Evolutionary conservation across 352 stramenopile genomes (phyloP), one percentile per base, ranked within the genome.

Genomic region (Salisapilia sapeloensis): DNA sequence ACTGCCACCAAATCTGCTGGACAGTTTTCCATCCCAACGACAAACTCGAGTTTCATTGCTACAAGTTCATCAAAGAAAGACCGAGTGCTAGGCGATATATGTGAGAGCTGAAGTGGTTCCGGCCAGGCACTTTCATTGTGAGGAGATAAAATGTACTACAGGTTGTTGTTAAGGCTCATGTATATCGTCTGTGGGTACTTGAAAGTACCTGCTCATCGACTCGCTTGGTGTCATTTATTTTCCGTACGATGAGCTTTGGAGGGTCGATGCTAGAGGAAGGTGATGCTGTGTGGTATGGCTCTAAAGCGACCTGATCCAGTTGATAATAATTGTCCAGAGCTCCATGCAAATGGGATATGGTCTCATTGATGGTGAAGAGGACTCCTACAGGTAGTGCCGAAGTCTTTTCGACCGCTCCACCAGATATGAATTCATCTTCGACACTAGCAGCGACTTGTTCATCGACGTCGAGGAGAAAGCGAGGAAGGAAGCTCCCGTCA

Each of bases 291-390:
- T 39, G 20, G 17, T 65, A 76, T 24, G 48, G 37, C 24, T 76
- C 60, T 11, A 85, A 46, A 33, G 65, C 70, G 24, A 71, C 50
- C 18, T 71, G 46, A 3, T 45, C 32, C 2, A 85, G 50, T 11
- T 30, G 40, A 16, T 63, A 60, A 44, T 86, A 86, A 32, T 86
- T 86, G 35, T 31, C 37, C 4, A 78, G 37, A 1, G 50, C 66
- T 7, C 60, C 58, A 25, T 86, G 70, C 36, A 82, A n/a, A 30
- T 86, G 70, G 35, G 62, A 47, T 6, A 60, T 51, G 21, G 61
- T 78, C 42, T 83, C 63, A 1, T 76, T 29, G 17, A 81, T 75
- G 10, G 70, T 86, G 34, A 82, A 86, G 2, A 83, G 50, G 39
- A 70, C 48, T 12, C 63, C 67, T 1, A 80, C 63, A 4, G 67